phyloP scores from a whole-genome alignment of 2,329 filamentous ascomycete species.

The Cladosporium cucumerinum region DNA sequence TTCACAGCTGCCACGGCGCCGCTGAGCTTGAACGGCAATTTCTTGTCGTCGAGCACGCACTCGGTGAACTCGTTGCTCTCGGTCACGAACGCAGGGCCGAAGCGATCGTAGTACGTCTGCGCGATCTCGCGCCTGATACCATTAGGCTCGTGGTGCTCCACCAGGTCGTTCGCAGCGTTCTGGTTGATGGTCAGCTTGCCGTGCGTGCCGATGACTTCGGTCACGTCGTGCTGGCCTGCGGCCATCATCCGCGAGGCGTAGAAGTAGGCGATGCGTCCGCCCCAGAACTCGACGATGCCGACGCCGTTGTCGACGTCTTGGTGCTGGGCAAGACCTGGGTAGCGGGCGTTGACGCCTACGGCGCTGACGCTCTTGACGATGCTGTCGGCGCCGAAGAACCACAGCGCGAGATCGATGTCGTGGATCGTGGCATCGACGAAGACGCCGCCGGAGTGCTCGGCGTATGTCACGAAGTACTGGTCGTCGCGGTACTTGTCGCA shows the following conservation, averaged over 20 bases:
- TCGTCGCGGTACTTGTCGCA: conserved; percentile 39
- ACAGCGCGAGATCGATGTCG: conserved; percentile 45
- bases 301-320: conserved; percentile 46
- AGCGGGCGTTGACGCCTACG: conserved; percentile 29
- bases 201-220: conserved; percentile 43
- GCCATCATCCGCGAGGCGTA: conserved; percentile 44
- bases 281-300: conserved; percentile 45
- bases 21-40: conserved; percentile 37
- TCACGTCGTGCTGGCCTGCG: conserved; percentile 44
- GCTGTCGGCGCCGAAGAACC: conserved; percentile 38
- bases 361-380: conserved; percentile 35
- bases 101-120: conserved; percentile 40
- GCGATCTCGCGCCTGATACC: conserved; percentile 40
- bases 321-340: conserved; percentile 38
- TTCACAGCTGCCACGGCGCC: conserved; percentile 36
- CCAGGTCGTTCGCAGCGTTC: conserved; percentile 31
- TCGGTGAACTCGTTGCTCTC: conserved; percentile 42
- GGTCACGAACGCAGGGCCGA: conserved; percentile 40
- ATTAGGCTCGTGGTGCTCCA: conserved; percentile 33
- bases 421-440: conserved; percentile 47
- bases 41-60: conserved; percentile 36
- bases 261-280: conserved; percentile 44
- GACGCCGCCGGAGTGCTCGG: conserved; percentile 41
- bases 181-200: conserved; percentile 39
- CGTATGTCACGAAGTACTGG: conserved; percentile 45